Base-by-base conservation (phyloP, 257 asterid genomes). In the Solanum infundibuliforme region DNA sequence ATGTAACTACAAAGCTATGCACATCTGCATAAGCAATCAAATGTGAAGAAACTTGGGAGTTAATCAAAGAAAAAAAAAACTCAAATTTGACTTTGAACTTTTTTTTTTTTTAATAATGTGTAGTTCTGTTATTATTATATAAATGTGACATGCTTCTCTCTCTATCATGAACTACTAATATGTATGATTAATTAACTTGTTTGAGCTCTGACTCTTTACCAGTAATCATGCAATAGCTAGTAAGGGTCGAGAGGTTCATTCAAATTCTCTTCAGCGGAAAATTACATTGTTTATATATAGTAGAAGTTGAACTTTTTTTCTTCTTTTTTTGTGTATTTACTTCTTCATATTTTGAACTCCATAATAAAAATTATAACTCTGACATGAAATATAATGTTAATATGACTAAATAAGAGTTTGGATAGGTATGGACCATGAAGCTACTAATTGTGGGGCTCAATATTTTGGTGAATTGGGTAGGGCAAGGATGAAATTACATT, bases 231-330 rank as follows among this genome's bases (percentile, higher is more conserved):
- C 48, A 0, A 39, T 39, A 12, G 21, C 21, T 5, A 6, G 60
- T 52, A 52, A 52, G 3, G 62, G 9, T 52, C 0, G 9, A 52
- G 4, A 4, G 62, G 4, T 52, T 52, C 23, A 52, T 52, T 52
- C 4, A 18, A 52, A 52, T 14, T 0, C 4, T 52, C n/a, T 52
- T 18, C 0, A 4, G 9, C 0, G 0, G 0, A 6, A 52, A 52
- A 52, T 52, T 52, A 52, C 3, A 18, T 0, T 52, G 1, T 6
- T 52, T 18, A 52, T 52, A 52, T 0, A 18, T 52, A 31, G 32
- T 31, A 31, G 32, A 31, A 3, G n/a, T 52, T 52, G 8, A 52
- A 52, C 23, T 1, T 1, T 1, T 52, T 52, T 1, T 16, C 0
- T 48, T 48, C 12, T 10, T 46, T 46, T 52, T 52, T 52, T 16